phyloP scores from a whole-genome alignment of 768 basidiomycete genomes.

The Candolleomyces aberdarensis region DNA sequence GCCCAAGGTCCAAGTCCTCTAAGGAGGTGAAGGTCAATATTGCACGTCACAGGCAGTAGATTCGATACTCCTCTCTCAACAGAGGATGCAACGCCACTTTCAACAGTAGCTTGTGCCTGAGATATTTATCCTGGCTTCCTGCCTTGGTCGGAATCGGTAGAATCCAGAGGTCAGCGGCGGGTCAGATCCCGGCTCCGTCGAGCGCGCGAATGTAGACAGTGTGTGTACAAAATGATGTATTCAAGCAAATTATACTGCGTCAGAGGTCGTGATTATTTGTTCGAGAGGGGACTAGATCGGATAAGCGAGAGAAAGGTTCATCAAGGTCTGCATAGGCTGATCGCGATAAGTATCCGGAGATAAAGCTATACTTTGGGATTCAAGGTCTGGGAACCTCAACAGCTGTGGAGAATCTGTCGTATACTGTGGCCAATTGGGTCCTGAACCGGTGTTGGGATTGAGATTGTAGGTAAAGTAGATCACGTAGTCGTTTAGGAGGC shows the following conservation, averaged over 20 bases:
- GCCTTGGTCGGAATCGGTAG: not conserved
- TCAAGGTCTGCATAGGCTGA: slow-evolving; percentile 24
- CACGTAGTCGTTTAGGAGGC: slow-evolving; percentile 40
- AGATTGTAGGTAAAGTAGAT: slow-evolving; percentile 42
- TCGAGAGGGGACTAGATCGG: slow-evolving; percentile 13
- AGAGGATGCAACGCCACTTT: slow-evolving; percentile 5
- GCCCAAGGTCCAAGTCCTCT: slow-evolving; percentile 46
- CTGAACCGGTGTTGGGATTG: slow-evolving; percentile 35
- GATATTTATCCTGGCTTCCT: not conserved
- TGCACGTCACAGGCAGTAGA: not conserved
- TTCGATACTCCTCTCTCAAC: slow-evolving; percentile 5
- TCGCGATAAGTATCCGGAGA: slow-evolving; percentile 30
- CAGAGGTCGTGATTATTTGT: not conserved
- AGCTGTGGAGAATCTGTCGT: slow-evolving; percentile 17
- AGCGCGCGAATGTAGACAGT: not conserved
- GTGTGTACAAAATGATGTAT: not conserved
- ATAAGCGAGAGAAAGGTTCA: slow-evolving; percentile 20
- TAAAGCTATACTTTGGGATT: slow-evolving; percentile 3
- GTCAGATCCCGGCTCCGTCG: not conserved
- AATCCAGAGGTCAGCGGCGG: not conserved
- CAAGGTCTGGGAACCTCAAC: slow-evolving; percentile 19
- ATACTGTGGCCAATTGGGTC: slow-evolving; percentile 29
- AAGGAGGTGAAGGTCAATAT: not conserved
- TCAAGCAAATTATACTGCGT: not conserved
- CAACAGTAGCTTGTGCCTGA: slow-evolving; percentile 8